Percentiles rank a stretch among this genome's conserved stretches.
Evolutionary conservation across 306 rosid genomes (phyloP).

Genomic region (Prinsepia uniflora): DNA sequence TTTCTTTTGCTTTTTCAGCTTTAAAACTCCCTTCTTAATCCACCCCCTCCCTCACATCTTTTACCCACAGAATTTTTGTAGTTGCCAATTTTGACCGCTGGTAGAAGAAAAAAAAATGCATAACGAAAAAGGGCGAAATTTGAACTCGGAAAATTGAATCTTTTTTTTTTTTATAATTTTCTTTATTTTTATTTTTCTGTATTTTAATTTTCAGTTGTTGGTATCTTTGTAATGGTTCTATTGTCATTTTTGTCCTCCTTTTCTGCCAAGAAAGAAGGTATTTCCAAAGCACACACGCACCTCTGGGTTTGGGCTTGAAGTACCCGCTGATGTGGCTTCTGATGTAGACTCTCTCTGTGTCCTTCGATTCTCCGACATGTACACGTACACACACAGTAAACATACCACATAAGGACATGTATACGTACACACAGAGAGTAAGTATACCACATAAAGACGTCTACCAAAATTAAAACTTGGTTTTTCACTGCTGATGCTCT

Average conservation of each 20-base stretch:
- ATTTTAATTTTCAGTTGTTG: not conserved
- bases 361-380: slow-evolving; percentile 28
- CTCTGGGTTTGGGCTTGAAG: slow-evolving; percentile 27
- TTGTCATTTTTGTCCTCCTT: slow-evolving; percentile 39
- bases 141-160: too few relatives aligned
- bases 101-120: too few relatives aligned
- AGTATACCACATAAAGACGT: not conserved
- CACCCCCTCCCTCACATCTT: slow-evolving; percentile 12
- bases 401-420: not conserved
- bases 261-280: slow-evolving; percentile 35
- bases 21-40: slow-evolving; percentile 28
- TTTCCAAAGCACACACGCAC: slow-evolving; percentile 27
- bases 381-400: slow-evolving; percentile 1
- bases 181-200: not conserved
- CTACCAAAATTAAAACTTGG: not conserved
- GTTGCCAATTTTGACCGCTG: too few relatives aligned
- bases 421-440: not conserved
- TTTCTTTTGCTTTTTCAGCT: slow-evolving; percentile 51
- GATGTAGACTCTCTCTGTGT: slow-evolving; percentile 17
- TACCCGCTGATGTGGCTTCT: slow-evolving; percentile 34
- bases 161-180: too few relatives aligned
- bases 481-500: not conserved
- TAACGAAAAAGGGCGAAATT: too few relatives aligned
- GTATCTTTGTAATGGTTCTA: slow-evolving; percentile 10
- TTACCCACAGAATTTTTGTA: slow-evolving; percentile 5